Evolutionary conservation across 192 early-diverging fungal genomes (phyloP), one percentile per base, ranked within the genome.

Genomic region (Entomortierella lignicola): DNA sequence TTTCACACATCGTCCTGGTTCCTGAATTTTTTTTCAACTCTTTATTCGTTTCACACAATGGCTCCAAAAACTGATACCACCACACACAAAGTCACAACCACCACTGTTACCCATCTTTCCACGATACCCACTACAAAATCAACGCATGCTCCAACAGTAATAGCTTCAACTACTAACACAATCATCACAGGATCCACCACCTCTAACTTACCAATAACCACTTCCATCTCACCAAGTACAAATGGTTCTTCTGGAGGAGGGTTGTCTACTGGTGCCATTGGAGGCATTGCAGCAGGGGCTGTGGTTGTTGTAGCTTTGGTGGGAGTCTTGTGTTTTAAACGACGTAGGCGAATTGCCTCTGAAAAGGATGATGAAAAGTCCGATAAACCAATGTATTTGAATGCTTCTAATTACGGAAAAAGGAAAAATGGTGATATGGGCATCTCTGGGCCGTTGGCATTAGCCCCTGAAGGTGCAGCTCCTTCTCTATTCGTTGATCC

Each of bases 321-420:
- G 27, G 75, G 62, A 11, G 29, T 79, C n/a, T 17, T 79, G 20
- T 65, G 62, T 26, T 79, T 60, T 68, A 79, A 79, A 43, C 60
- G 75, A 32, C 60, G 58, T 25, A 79, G 70, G 31, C 50, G 68
- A 50, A 47, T 42, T 11, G 29, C 27, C 6, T 37, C 17, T 37
- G 23, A 29, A 37, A 62, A 50, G 26, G 44, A 60, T 26, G 62
- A 55, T 1, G 69, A 27, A 1, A 50, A 41, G 23, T 44, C 47
- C 21, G 59, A 77, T 26, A 60, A 69, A 54, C 74, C 74, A 37
- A 69, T 77, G 7, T 69, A 77, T 55, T 41, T 77, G 66, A 47
- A 64, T 39, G 23, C 74, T 20, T 65, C 66, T 29, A 77, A 69
- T 37, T 77, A 64, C 29, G 48, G 52, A 4, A 69, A 69, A 12